Conservation (phyloP, 108 stramenopile genomes). For the Nannochloropsis gaditana region DNA sequence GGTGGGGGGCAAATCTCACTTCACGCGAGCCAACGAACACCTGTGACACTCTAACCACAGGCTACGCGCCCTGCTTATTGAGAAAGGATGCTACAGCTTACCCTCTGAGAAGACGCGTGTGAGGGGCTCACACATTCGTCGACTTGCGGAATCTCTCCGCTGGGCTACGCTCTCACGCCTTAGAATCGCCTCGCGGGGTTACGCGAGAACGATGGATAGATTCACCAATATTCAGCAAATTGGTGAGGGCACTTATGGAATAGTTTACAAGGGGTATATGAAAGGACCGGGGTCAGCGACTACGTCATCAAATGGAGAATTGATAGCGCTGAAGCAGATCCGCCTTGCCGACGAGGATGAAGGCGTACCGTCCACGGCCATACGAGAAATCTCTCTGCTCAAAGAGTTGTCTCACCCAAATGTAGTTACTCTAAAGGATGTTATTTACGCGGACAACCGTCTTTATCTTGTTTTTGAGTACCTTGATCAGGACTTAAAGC, state of each 20-base stretch:
- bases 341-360: conserved; percentile 40
- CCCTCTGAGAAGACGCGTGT: too few species aligned
- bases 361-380: conserved; percentile 38
- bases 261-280: conserved; percentile 64
- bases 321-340: conserved; percentile 36
- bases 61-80: too few species aligned
- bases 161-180: too few species aligned
- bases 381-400: conserved; percentile 56
- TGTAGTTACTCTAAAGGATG: conserved; percentile 77
- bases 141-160: too few species aligned
- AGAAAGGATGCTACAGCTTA: too few species aligned
- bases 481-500: conserved; percentile 90
- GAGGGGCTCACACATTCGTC: too few species aligned
- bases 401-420: conserved; percentile 58
- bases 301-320: conserved; percentile 19
- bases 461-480: conserved; percentile 93
- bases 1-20: too few species aligned
- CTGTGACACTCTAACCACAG: too few species aligned
- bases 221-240: conserved; percentile 74
- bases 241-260: conserved; percentile 92
- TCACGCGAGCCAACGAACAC: too few species aligned
- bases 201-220: conserved; percentile 63
- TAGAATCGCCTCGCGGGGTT: too few species aligned
- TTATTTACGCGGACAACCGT: conserved; percentile 77
- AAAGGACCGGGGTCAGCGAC: conserved; percentile 31